These are phyloP conservation scores for Noccaea bulbosa DNA, from an alignment of 345 rosid genomes.

Conservation along the genomic window DNA sequence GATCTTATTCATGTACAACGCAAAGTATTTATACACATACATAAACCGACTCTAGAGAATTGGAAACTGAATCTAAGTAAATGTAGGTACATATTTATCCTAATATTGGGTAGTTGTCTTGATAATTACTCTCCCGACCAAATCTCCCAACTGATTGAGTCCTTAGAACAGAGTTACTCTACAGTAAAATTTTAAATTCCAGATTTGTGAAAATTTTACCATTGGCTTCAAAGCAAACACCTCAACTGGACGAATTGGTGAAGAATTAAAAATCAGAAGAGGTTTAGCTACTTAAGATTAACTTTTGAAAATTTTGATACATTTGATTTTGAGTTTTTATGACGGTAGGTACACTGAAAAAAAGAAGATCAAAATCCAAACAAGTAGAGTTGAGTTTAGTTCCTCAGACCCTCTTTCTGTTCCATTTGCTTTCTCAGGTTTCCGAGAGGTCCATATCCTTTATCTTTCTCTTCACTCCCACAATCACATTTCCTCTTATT, in stretches of 20 bases:
- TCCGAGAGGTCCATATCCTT: constrained; percentile 69
- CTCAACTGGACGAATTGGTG: not conserved
- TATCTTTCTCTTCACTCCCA: constrained; percentile 50
- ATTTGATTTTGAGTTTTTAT: constrained; percentile 9
- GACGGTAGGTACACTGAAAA: constrained; percentile 10
- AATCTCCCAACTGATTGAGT: too few species aligned
- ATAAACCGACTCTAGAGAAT: too few species aligned
- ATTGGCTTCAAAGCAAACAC: not conserved
- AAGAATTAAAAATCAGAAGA: not conserved
- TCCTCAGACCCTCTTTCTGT: constrained; percentile 42
- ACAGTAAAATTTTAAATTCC: not conserved
- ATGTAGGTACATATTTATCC: too few species aligned
- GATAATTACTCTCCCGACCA: too few species aligned
- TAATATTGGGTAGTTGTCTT: too few species aligned
- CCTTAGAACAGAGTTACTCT: too few species aligned
- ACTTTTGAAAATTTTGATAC: constrained; percentile 10
- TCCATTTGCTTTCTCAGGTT: constrained; percentile 70
- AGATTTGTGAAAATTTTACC: not conserved
- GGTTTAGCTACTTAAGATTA: constrained; percentile 2
- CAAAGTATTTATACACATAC: too few species aligned
- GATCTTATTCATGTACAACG: too few species aligned
- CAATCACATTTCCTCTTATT: constrained; percentile 70
- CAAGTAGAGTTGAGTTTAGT: constrained; percentile 9
- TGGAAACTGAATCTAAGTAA: too few species aligned
- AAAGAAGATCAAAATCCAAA: constrained; percentile 8